A percentile compares a stretch with the other conserved stretches of the same genome.
Conservation (phyloP, 129 eudicot species). For the Arctium lappa region DNA sequence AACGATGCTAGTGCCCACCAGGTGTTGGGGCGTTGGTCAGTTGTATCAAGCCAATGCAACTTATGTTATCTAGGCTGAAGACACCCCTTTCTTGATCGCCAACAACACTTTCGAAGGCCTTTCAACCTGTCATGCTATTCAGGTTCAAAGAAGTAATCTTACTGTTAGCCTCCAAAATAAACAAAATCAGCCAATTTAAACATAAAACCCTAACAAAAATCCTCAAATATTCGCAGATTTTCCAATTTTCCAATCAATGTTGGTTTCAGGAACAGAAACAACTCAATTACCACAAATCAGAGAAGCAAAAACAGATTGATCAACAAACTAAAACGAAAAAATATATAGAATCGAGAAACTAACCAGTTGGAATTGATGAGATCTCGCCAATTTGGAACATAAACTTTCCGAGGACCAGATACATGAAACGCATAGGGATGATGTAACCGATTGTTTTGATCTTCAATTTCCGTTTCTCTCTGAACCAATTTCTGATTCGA, state of each 20-base stretch:
- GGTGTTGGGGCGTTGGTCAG: slow-evolving; percentile 79
- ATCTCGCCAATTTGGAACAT: slow-evolving; percentile 86
- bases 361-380: slow-evolving; percentile 82
- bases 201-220: not conserved
- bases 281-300: not conserved
- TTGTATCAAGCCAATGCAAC: slow-evolving; percentile 63
- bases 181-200: not conserved
- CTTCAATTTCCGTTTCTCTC: slow-evolving; percentile 17
- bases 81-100: slow-evolving; percentile 41
- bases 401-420: slow-evolving; percentile 88
- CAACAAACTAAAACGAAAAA: not conserved
- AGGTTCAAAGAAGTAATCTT: slow-evolving; percentile 29
- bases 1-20: slow-evolving; percentile 70
- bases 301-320: not conserved
- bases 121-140: slow-evolving; percentile 74
- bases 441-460: slow-evolving; percentile 2
- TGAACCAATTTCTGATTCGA: slow-evolving; percentile 12
- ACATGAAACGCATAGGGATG: slow-evolving; percentile 94
- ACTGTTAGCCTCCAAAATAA: slow-evolving; percentile 2
- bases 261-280: not conserved
- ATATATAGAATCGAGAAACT: not conserved
- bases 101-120: slow-evolving; percentile 67
- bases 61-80: slow-evolving; percentile 22
- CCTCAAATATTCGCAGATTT: not conserved
- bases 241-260: not conserved